Base-by-base conservation (phyloP, 2,329 filamentous ascomycete species). In the Metarhizium rileyi region DNA sequence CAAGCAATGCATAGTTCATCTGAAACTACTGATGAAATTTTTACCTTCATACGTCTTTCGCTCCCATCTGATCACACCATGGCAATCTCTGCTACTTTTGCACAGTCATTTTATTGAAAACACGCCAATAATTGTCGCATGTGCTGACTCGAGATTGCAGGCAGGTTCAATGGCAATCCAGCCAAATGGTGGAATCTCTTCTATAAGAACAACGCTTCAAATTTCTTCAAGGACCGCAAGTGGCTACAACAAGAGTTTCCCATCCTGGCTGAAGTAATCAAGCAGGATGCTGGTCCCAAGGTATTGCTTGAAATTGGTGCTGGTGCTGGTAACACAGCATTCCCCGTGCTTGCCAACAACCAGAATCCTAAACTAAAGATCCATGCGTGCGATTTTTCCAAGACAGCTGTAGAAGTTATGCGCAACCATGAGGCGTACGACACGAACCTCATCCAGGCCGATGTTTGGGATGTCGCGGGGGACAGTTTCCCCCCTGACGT, bases 181-280 rank as follows among this genome's bases (percentile, higher is more conserved):
- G 90, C 88, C 54, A 95, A 90, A 67, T 97, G 90, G 88, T 98
- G 93, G 93, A 93, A 98, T 62, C 72, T 86, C 49, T 98, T 98
- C 70, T 98, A 98, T 75, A 90, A 93, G 70, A 95, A 97, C 71
- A 97, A 98, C 69, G 87, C 87, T 20, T 80, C 84, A 60, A 97
- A 97, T 63, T 98, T 98, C 70, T 98, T 98, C 81, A 98, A 98
- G 70, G 87, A 98, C 64, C 81, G 93, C 55, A 97, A 97, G 66
- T 98, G 93, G 93, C 73, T 98, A 28, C 85, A 86, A 56, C 91
- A 97, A 66, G 93, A 98, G 66, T 98, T 98, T 56, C 93, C 93
- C 0, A 72, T 97, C 4, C 72, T 98, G n/a, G 80, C 77, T 23
- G 78, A 87, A 51, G 77, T 95, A 46, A 91, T 86, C 12, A 71